Conservation (phyloP, 169 alveolate species). For the Theileria sp. region DNA sequence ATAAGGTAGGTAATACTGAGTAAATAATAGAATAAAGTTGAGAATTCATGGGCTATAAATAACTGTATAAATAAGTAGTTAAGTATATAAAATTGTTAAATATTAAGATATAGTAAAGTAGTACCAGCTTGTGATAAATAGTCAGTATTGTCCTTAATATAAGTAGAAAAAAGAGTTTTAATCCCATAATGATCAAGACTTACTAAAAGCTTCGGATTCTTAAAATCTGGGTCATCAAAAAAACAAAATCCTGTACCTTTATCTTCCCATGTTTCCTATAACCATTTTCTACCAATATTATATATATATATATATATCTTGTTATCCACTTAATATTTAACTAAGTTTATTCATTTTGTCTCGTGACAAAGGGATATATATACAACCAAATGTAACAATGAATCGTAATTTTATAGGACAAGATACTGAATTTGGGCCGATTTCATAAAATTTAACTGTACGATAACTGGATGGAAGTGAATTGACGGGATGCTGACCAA, state of each 20-base stretch:
- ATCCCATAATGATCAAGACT: constrained; percentile 56
- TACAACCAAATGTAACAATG: neutral
- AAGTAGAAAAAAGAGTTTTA: constrained; percentile 31
- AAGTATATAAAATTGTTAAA: neutral
- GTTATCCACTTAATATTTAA: neutral
- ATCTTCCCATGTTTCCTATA: constrained; percentile 62
- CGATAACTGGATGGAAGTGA: constrained; percentile 57
- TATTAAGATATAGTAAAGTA: neutral
- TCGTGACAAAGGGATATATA: neutral
- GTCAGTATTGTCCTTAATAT: constrained; percentile 52
- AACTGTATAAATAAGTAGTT: neutral
- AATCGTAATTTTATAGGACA: neutral
- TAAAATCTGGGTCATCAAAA: constrained; percentile 35
- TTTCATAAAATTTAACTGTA: constrained; percentile 74
- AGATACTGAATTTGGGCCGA: constrained; percentile 42
- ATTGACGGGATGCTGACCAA: constrained; percentile 52
- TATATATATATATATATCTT: neutral
- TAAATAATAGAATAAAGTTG: neutral
- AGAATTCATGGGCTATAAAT: neutral
- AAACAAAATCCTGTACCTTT: constrained; percentile 68
- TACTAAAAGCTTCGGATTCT: constrained; percentile 51
- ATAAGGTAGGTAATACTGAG: neutral
- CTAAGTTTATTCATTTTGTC: neutral
- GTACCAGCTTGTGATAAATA: constrained; percentile 67
- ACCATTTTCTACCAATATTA: neutral